These are phyloP conservation scores for Apium graveolens DNA, from an alignment of 129 eudicot species.

Conservation along the genomic window DNA sequence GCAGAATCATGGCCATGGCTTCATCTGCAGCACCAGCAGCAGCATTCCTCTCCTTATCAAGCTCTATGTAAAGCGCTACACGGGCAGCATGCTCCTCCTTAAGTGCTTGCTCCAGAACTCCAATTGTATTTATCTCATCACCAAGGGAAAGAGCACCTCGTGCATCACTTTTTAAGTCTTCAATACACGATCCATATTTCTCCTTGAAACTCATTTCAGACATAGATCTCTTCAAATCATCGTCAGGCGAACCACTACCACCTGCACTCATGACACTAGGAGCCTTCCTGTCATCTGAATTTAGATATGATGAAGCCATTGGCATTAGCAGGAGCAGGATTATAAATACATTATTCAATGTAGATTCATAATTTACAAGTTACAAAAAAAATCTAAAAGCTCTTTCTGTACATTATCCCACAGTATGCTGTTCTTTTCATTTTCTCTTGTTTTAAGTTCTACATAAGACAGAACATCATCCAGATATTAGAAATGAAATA, in stretches of 20 bases:
- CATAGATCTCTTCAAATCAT: conserved; percentile 16
- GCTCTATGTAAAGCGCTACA: conserved; percentile 61
- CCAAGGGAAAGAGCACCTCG: conserved; percentile 21
- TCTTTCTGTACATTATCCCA: neutral
- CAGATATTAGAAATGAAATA: neutral
- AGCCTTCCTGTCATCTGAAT: conserved; percentile 34
- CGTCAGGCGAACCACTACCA: conserved; percentile 12
- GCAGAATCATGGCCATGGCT: conserved; percentile 98
- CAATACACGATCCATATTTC: conserved; percentile 5
- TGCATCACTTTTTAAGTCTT: neutral
- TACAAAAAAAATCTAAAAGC: neutral
- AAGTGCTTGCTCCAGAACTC: conserved; percentile 46
- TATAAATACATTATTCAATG: neutral
- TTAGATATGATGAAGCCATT: conserved; percentile 13
- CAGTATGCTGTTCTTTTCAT: neutral
- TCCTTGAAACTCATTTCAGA: conserved; percentile 20
- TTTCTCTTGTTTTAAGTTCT: neutral
- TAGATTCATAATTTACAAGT: neutral
- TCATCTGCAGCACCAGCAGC: conserved; percentile 96
- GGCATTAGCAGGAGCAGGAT: neutral
- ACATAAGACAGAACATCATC: neutral
- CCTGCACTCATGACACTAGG: conserved; percentile 22
- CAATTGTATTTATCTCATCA: conserved; percentile 33
- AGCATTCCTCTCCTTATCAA: conserved; percentile 87
- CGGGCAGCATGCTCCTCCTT: conserved; percentile 52